phyloP scores from a whole-genome alignment of 2,329 filamentous ascomycete genomes.

The Penicillium janthinellum region DNA sequence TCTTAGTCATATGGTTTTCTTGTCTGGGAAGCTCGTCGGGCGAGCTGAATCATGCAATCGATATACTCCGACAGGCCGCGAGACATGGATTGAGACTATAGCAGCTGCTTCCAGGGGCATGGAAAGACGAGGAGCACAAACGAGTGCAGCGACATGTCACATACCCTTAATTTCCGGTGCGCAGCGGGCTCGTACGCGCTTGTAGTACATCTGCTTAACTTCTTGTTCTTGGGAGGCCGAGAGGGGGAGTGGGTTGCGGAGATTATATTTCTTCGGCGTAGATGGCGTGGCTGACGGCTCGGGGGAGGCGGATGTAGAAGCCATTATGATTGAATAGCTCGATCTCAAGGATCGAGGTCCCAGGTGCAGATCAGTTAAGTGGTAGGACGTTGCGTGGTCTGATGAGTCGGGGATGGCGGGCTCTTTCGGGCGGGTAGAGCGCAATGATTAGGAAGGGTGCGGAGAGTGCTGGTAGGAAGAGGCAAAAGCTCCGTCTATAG shows the following conservation, averaged over 20 bases:
- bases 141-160: conserved; percentile 13
- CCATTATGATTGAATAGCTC: conserved; percentile 23
- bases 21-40: background rate
- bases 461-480: background rate
- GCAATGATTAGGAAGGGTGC: background rate
- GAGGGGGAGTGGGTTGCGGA: conserved; percentile 77
- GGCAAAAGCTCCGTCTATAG: background rate
- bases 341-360: conserved; percentile 24
- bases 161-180: conserved; percentile 75
- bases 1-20: conserved; percentile 3
- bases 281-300: conserved; percentile 24
- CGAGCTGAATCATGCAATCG: background rate
- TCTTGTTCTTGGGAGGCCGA: conserved; percentile 80
- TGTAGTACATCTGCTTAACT: conserved; percentile 78
- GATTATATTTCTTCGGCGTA: conserved; percentile 37
- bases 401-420: conserved; percentile 3
- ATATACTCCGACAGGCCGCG: background rate
- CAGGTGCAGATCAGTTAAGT: conserved; percentile 17
- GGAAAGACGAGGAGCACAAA: background rate
- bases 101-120: background rate
- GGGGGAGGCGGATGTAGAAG: conserved; percentile 26
- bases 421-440: background rate
- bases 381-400: conserved; percentile 12
- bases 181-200: conserved; percentile 75
- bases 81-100: background rate